phyloP scores from a whole-genome alignment of 345 rosid species.

The Aurinia saxatilis region DNA sequence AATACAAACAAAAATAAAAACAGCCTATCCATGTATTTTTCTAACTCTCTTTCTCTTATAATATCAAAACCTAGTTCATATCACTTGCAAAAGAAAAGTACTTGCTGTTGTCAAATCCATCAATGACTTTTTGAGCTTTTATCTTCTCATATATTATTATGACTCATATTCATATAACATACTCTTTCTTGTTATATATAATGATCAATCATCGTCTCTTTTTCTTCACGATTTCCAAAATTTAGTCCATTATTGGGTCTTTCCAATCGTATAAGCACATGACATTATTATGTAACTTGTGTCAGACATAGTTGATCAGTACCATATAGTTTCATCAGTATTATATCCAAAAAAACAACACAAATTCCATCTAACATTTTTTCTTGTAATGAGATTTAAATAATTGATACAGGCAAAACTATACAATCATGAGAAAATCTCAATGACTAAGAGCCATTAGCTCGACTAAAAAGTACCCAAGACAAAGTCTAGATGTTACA shows the following conservation, averaged over 20 bases:
- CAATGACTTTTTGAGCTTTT: constrained; percentile 14
- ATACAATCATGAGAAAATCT: background rate
- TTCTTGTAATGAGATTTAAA: background rate
- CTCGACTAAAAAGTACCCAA: no score
- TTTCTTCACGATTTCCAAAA: constrained; percentile 20
- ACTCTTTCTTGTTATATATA: constrained; percentile 35
- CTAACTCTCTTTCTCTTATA: background rate
- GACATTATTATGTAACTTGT: background rate
- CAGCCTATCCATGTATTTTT: background rate
- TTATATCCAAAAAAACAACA: background rate
- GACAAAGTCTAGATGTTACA: no score
- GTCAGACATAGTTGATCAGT: background rate
- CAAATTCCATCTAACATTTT: background rate
- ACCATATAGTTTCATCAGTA: no score
- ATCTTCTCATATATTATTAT: constrained; percentile 19
- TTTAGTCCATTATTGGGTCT: background rate
- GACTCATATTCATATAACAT: constrained; percentile 18
- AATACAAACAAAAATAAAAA: no score
- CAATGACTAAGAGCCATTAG: no score
- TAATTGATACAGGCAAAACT: background rate
- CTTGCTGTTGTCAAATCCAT: constrained; percentile 9
- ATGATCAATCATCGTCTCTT: constrained; percentile 49
- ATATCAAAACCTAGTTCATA: constrained; percentile 2
- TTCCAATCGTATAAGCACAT: constrained; percentile 15
- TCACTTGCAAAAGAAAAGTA: constrained; percentile 11